Base-by-base conservation (phyloP, 345 rosid genomes). In the Orychophragmus violaceus region DNA sequence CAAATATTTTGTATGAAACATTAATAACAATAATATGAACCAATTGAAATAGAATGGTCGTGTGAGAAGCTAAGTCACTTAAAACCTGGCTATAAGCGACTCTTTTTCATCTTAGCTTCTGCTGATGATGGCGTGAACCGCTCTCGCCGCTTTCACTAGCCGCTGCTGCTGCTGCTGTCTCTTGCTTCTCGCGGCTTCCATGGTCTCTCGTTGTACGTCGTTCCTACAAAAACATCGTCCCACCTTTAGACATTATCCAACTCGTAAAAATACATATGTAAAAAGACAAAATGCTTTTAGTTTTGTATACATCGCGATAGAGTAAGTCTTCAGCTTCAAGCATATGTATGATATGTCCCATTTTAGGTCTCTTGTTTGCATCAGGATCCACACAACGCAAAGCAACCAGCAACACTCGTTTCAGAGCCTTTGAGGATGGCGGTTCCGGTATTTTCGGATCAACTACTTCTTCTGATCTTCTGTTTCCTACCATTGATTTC, bases 261-360 rank as follows among this genome's bases (percentile, higher is more conserved):
- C 56, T 9, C 6, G 0, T 14, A 39, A 22, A 2, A n/a, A 22
- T n/a, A 1, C 14, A 45, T 1, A 32, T 44, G 35, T 18, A 14
- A 17, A n/a, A n/a, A n/a, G 28, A 42, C n/a, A n/a, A n/a, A 11
- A 27, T 27, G 30, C 1, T 41, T n/a, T n/a, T n/a, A n/a, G n/a
- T n/a, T n/a, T n/a, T n/a, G n/a, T n/a, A n/a, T 44, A 63, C 98
- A 59, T 91, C 93, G 71, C 78, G 86, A 77, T 63, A 85, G 17
- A 82, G 85, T 5, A 79, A 62, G 49, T 89, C 97, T 74, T 89
- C 93, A 52, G 93, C 88, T 83, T 92, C 97, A 44, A 92, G 90
- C 98, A 92, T 87, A 70, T 92, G 95, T 17, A 92, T 77, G 6
- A 92, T 64, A 72, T 92, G 95, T 6, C 98, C 91, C 95, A 92